Evolutionary conservation across 2,329 filamentous ascomycete genomes (phyloP), one percentile per base, ranked within the genome.

Genomic region (Coleophoma crateriformis): DNA sequence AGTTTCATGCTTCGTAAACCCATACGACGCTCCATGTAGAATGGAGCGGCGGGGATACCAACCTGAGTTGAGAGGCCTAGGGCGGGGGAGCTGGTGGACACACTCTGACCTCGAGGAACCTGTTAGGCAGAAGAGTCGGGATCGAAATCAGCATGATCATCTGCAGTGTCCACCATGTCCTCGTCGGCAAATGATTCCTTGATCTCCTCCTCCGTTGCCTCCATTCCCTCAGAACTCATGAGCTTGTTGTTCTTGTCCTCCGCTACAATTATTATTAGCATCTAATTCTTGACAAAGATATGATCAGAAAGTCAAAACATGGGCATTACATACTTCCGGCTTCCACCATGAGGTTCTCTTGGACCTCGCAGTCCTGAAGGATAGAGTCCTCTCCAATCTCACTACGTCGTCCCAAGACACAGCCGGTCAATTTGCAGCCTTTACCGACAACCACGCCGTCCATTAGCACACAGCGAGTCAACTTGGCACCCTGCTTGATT

Each of bases 391-490:
- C 88, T n/a, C 92, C 91, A 58, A 99, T 82, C 60, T 87, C 84
- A 57, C 85, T 87, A 54, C 89, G 74, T 62, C 85, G 82, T 4
- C 94, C 94, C 38, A 97, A 71, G 33, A 97, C 88, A 63, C 91
- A 96, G 19, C 88, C 88, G 1, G 88, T 94, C 46, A 97, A 73
- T 66, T 90, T 90, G 63, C 86, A 91, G 40, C 87, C 85, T 60
- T 89, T 87, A 13, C 89, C 91, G 12, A 99, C 78, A 7, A 88
- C 84, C 1, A 88, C 91, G 3, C 89, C 89, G 53, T 97, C 92
- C 90, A 97, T 96, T 17, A 97, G 72, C 44, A 97, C 69, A 67
- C 92, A 97, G 56, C 91, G 81, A n/a, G 83, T 84, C 41, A 99
- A 71, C 57, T 91, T 88, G 32, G 87, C 90, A n/a, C 90, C 90